Conservation (phyloP, 2,329 filamentous ascomycete species). For the Neonectria hederae region DNA sequence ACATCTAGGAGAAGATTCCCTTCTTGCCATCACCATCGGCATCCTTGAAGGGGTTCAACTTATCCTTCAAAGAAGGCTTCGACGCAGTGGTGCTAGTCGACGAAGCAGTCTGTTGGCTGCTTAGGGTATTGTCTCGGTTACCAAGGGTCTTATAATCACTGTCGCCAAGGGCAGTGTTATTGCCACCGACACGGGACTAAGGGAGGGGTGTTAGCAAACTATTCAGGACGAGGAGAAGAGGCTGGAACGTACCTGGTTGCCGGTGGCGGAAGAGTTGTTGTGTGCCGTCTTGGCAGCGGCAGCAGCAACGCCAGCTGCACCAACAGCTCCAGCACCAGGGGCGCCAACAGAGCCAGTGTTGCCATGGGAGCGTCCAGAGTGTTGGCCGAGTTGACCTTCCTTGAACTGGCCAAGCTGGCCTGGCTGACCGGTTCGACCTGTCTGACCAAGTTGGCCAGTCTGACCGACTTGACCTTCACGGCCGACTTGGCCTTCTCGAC, state of each 20-base stretch:
- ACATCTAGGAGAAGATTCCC: conserved; percentile 31
- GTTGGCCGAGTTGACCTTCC: not conserved
- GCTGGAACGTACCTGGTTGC: not conserved
- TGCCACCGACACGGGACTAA: not conserved
- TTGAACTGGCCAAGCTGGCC: not conserved
- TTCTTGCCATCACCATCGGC: conserved; percentile 39
- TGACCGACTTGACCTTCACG: not conserved
- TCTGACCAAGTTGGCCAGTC: not conserved
- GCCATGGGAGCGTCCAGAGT: not conserved
- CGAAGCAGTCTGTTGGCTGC: not conserved
- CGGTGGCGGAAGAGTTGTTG: not conserved
- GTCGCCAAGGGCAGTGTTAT: not conserved
- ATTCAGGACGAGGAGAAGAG: not conserved
- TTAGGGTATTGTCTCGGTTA: not conserved
- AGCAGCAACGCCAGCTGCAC: not conserved
- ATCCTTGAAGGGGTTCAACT: conserved; percentile 38
- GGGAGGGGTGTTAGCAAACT: not conserved
- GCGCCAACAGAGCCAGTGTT: not conserved
- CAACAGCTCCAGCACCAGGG: not conserved
- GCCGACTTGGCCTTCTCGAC: not conserved
- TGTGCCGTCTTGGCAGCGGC: not conserved
- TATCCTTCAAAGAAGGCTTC: conserved; percentile 33
- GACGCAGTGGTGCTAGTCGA: not conserved
- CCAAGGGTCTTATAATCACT: not conserved
- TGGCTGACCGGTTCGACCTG: not conserved